A percentile compares a stretch with the other conserved stretches of the same genome.
Conservation (phyloP, 2,329 filamentous ascomycete species). For the Sporothrix schenckii region DNA sequence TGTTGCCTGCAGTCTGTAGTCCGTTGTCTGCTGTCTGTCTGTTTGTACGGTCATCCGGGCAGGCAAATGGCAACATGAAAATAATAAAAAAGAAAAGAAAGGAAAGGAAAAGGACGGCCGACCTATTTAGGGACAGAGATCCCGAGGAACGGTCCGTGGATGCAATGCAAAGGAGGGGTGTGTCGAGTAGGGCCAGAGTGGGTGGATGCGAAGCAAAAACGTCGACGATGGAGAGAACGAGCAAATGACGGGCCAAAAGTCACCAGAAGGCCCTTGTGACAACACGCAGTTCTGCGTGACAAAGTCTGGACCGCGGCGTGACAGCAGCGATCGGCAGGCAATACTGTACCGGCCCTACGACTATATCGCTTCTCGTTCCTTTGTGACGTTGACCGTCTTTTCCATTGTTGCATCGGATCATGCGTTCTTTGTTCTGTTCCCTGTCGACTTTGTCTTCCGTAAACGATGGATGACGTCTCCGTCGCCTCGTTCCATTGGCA, state of each 20-base stretch:
- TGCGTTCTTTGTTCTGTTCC: neutral
- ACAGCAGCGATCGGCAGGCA: neutral
- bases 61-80: neutral
- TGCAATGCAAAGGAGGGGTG: neutral
- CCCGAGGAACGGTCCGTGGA: constrained; percentile 18
- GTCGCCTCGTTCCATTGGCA: neutral
- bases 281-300: neutral
- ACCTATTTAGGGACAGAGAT: neutral
- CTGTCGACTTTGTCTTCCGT: no score
- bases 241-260: neutral
- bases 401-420: neutral
- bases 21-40: neutral
- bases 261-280: neutral
- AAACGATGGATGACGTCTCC: no score
- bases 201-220: no score
- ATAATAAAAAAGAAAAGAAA: neutral
- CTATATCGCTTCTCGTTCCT: neutral
- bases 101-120: neutral
- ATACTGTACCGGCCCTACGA: neutral
- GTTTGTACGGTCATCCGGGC: neutral
- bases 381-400: neutral
- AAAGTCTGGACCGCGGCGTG: neutral
- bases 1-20: neutral
- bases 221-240: neutral
- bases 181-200: neutral